A percentile compares a stretch with the other conserved stretches of the same genome.
These are phyloP conservation scores for Trametes cingulata DNA, from an alignment of 768 basidiomycete species.

Conservation along the genomic window DNA sequence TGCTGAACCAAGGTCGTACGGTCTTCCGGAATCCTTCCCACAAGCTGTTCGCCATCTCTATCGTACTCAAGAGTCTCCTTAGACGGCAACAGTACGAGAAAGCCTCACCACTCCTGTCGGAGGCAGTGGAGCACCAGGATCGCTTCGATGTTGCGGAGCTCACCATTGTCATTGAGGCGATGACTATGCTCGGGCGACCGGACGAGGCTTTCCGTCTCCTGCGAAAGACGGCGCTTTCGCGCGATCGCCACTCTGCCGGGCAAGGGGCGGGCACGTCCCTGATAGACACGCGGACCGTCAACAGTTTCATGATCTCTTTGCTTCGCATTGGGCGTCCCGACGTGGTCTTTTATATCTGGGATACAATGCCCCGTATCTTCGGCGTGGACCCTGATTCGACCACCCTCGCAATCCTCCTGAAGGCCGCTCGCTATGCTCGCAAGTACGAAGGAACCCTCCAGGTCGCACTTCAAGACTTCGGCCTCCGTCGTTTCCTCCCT, in stretches of 20 bases:
- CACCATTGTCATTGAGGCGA: conserved; percentile 49
- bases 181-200: conserved; percentile 45
- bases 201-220: conserved; percentile 53
- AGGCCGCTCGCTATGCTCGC: conserved; percentile 55
- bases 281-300: conserved; percentile 24
- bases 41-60: conserved; percentile 51
- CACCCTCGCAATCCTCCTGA: conserved; percentile 62
- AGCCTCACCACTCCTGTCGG: conserved; percentile 39
- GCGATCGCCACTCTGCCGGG: background rate
- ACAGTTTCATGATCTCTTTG: conserved; percentile 48
- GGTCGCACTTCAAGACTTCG: conserved; percentile 50
- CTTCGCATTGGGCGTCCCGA: conserved; percentile 58
- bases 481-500: conserved; percentile 39
- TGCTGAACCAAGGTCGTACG: conserved; percentile 38
- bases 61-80: conserved; percentile 55
- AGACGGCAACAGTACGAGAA: conserved; percentile 39
- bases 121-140: conserved; percentile 16
- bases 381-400: conserved; percentile 52
- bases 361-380: conserved; percentile 61
- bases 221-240: conserved; percentile 37
- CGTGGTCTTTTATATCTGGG: conserved; percentile 66
- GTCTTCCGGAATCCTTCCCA: conserved; percentile 37
- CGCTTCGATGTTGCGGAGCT: conserved; percentile 49
- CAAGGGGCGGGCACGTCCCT: background rate
- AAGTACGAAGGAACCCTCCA: conserved; percentile 52